Percentiles rank a stretch among this genome's conserved stretches.
These are phyloP conservation scores for Capsella bursapastoris DNA, from an alignment of 345 rosid species.

Conservation along the genomic window DNA sequence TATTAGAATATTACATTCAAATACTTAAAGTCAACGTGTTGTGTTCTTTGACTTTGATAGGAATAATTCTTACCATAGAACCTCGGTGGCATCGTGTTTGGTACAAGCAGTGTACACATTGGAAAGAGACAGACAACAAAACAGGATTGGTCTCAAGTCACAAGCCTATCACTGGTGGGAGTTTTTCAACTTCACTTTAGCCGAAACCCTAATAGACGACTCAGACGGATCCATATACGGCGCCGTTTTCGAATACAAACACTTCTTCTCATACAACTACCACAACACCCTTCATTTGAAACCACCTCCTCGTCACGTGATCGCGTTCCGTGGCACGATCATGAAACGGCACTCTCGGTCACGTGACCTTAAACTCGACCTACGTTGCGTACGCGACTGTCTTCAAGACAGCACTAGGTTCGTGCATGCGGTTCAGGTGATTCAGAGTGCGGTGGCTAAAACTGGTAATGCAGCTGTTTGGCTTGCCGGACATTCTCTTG, in stretches of 20 bases:
- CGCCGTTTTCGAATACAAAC: slow-evolving; percentile 56
- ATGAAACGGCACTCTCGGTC: slow-evolving; percentile 51
- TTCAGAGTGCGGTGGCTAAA: slow-evolving; percentile 45
- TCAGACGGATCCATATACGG: slow-evolving; percentile 67
- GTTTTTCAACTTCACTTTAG: slow-evolving; percentile 57
- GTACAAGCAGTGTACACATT: slow-evolving; percentile 61
- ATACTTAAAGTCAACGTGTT: slow-evolving; percentile 22
- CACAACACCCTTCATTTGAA: slow-evolving; percentile 24
- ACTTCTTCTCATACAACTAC: slow-evolving; percentile 22
- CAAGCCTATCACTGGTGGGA: slow-evolving; percentile 72
- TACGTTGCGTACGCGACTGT: slow-evolving; percentile 50
- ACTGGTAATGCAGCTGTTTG: slow-evolving; percentile 53
- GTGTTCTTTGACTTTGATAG: slow-evolving; percentile 35
- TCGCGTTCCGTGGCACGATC: slow-evolving; percentile 75
- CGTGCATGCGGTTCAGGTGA: slow-evolving; percentile 58
- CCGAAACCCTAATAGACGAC: slow-evolving; percentile 58
- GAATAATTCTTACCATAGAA: slow-evolving; percentile 53
- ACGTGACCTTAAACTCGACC: slow-evolving; percentile 59
- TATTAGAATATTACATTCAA: slow-evolving; percentile 10
- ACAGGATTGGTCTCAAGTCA: slow-evolving; percentile 50
- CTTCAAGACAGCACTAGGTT: slow-evolving; percentile 63
- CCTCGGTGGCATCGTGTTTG: slow-evolving; percentile 61
- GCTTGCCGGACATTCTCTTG: slow-evolving; percentile 78
- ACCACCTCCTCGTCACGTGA: slow-evolving; percentile 56
- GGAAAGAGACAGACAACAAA: slow-evolving; percentile 59